phyloP scores from a whole-genome alignment of 305 asterid genomes.

The Solanum aculeatissimum region DNA sequence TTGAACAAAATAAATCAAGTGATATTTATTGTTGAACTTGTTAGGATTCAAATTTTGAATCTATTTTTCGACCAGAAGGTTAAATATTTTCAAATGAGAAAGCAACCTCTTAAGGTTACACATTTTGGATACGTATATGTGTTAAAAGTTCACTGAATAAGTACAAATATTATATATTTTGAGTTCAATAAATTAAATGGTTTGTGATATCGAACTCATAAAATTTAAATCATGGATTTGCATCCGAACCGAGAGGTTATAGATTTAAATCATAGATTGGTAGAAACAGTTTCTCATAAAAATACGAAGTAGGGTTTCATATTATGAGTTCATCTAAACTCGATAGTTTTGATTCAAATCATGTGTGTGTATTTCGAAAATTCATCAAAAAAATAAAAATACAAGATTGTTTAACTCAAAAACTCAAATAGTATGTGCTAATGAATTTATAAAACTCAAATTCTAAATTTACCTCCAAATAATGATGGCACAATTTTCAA shows the following conservation, averaged over 20 bases:
- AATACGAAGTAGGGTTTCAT: neutral
- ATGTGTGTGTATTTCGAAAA: neutral
- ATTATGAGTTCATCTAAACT: neutral
- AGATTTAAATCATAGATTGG: neutral
- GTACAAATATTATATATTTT: neutral
- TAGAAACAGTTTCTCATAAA: neutral
- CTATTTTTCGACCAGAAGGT: fast-evolving
- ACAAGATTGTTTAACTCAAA: neutral
- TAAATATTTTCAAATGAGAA: neutral
- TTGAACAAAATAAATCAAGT: neutral
- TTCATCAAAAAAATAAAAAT: neutral
- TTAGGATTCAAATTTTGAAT: neutral
- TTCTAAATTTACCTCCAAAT: neutral
- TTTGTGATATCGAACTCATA: neutral
- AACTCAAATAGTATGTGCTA: neutral
- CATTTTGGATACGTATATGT: neutral
- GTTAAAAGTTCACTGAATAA: neutral
- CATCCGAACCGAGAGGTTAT: neutral
- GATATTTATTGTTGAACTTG: neutral
- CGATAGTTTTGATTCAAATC: neutral
- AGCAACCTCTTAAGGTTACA: too few species aligned
- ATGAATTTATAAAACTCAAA: neutral
- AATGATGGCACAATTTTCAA: fast-evolving
- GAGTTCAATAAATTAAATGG: neutral
- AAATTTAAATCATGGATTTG: neutral